Base-by-base conservation (phyloP, 2,329 filamentous ascomycete species). In the Beauveria varroae region DNA sequence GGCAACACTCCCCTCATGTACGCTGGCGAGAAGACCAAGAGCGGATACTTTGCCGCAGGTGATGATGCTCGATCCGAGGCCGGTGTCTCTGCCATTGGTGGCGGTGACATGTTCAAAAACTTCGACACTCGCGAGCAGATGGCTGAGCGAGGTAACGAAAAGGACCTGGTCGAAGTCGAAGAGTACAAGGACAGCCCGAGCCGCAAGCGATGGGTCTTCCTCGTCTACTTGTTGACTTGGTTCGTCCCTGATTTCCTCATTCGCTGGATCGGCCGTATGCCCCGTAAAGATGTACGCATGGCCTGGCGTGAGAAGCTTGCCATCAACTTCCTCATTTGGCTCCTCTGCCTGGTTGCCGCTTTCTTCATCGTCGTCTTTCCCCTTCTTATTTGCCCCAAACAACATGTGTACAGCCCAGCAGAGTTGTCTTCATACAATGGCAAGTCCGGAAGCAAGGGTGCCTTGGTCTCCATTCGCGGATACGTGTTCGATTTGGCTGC, bases 301-400 rank as follows among this genome's bases (percentile, higher is more conserved):
- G 95, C 95, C 0, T 99, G 95, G 95, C 84, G 95, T 71, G 95
- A 99, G 74, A 99, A 99, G 80, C 74, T 99, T 63, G 93, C 95
- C 59, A 99, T 99, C 81, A 99, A 99, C 79, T 81, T 99, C 73
- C 83, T 98, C 70, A 99, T 99, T 72, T 99, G 96, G 95, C 78
- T 93, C 62, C 85, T 83, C 71, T 98, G 93, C 76, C 78, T 77
- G 18, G 75, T 90, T 54, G 86, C 90, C 30, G 83, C 89, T 61
- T 99, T 99, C 79, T 89, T 99, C 80, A 91, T 98, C 69, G 82
- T 98, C 63, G 82, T 87, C 60, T 96, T 99, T 71, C 96, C 96
- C 1, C 78, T 81, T 66, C 76, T 98, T 65, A 91, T 99, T 69
- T 99, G 95, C 74, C 95, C 95, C 0, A 93, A 81, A 22, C 95